These are phyloP conservation scores for Pyrenochaeta sp. DNA, from an alignment of 2,329 filamentous ascomycete species.

Conservation along the genomic window DNA sequence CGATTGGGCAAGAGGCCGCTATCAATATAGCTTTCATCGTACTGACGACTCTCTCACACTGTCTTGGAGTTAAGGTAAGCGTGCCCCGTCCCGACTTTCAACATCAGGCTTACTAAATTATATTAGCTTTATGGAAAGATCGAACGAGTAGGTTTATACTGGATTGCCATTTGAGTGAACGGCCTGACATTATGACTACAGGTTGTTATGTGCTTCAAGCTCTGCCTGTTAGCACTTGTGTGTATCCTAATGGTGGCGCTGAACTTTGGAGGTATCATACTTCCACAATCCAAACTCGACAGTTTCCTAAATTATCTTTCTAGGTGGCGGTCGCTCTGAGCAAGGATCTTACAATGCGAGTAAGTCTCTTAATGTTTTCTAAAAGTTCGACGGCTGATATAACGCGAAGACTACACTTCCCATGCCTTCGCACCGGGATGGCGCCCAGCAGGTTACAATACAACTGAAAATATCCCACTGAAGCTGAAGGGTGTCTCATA, in stretches of 20 bases:
- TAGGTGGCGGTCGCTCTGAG: conserved; percentile 16
- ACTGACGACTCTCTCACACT: conserved; percentile 34
- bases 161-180: background rate
- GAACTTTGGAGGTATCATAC: conserved; percentile 31
- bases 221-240: conserved; percentile 35
- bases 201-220: conserved; percentile 42
- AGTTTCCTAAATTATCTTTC: background rate
- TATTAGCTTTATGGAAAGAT: conserved; percentile 40
- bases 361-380: background rate
- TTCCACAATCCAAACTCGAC: conserved; percentile 1
- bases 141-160: conserved; percentile 27
- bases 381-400: background rate
- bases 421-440: conserved; percentile 32
- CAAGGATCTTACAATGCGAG: conserved; percentile 17
- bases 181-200: conserved; percentile 4
- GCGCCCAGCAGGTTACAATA: conserved; percentile 32
- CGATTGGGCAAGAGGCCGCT: conserved; percentile 19
- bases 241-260: conserved; percentile 37
- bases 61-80: conserved; percentile 31
- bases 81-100: background rate
- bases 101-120: background rate
- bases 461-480: conserved; percentile 5
- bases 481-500: conserved; percentile 15
- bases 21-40: conserved; percentile 31
- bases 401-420: conserved; percentile 26